Evolutionary conservation across 345 rosid species (phyloP), one percentile per base, ranked within the genome.

Genomic region (Camelina laxa): DNA sequence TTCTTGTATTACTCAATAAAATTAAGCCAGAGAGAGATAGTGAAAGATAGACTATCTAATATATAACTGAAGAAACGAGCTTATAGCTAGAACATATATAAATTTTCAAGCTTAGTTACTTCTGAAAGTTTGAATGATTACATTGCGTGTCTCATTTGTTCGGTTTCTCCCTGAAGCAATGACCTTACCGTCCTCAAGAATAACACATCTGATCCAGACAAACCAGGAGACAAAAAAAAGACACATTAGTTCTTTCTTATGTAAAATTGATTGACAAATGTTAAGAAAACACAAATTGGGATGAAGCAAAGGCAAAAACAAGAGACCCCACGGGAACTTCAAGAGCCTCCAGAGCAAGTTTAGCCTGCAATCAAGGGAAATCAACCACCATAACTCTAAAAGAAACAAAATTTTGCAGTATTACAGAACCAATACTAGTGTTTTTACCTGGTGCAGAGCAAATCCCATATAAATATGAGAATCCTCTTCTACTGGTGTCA

Each of bases 291-390:
- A 68, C 7, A 30, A 15, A 30, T 21, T 39, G 55, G n/a, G 22
- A 48, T 6, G 36, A 60, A 60, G 65, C 27, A 69, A 69, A 24
- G 16, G 20, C 1, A 15, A 64, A 70, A 36, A 30, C 3, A 36
- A 49, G 39, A 33, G 54, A 93, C 97, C 96, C 96, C 53, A 93
- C 86, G 1, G 96, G 89, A 63, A 93, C 97, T 80, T 93, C 93
- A 74, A 93, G 96, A 68, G 77, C 82, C 59, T 87, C 85, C 73
- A 87, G 20, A 48, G 97, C 97, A 84, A 87, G 80, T 70, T 85
- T 87, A 67, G 96, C 97, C 97, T 92, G 72, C 67, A 61, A 75
- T 22, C 55, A 20, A 54, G 33, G 2, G 17, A 66, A 51, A 31
- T 17, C 5, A 42, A 39, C 20, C 58, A 69, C 4, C 0, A 4